phyloP scores from a whole-genome alignment of 108 stramenopile genomes.

The Chaetoceros tenuissimus region DNA sequence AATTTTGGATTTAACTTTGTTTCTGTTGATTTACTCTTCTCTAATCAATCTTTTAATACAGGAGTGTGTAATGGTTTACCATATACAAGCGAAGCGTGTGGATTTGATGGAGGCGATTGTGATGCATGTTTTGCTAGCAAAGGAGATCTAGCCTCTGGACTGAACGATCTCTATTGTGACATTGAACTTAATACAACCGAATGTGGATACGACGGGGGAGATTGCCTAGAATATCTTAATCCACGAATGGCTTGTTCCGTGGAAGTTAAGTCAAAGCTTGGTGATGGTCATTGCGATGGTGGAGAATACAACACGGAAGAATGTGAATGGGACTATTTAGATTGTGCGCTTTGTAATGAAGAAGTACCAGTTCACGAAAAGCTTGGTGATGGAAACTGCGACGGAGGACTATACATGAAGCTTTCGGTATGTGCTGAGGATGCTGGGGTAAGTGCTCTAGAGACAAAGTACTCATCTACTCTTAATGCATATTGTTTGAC shows the following conservation, averaged over 20 bases:
- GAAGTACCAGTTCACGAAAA: not conserved
- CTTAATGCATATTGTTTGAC: not conserved
- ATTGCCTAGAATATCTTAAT: not conserved
- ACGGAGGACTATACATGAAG: not conserved
- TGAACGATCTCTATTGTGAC: not conserved
- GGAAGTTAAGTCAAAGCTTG: not conserved
- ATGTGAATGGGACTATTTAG: slow-evolving; percentile 36
- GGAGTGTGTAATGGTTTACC: too few species aligned
- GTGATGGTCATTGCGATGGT: slow-evolving; percentile 2
- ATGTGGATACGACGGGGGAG: not conserved
- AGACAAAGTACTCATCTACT: not conserved
- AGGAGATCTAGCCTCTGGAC: not conserved
- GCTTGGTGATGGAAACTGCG: not conserved
- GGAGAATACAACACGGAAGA: slow-evolving; percentile 34
- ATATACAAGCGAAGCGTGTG: not conserved
- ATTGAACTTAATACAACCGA: not conserved
- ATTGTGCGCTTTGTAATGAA: slow-evolving; percentile 10
- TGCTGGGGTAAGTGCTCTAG: not conserved
- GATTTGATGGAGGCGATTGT: not conserved
- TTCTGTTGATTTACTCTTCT: too few species aligned
- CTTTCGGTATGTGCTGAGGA: not conserved
- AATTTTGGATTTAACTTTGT: too few species aligned
- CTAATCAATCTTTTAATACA: too few species aligned
- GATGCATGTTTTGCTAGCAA: not conserved
- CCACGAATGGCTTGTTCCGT: not conserved